Percentiles rank a stretch among this genome's conserved stretches.
Evolutionary conservation across 2,329 filamentous ascomycete genomes (phyloP).

Genomic region (Monilinia vaccinii-corymbosi): DNA sequence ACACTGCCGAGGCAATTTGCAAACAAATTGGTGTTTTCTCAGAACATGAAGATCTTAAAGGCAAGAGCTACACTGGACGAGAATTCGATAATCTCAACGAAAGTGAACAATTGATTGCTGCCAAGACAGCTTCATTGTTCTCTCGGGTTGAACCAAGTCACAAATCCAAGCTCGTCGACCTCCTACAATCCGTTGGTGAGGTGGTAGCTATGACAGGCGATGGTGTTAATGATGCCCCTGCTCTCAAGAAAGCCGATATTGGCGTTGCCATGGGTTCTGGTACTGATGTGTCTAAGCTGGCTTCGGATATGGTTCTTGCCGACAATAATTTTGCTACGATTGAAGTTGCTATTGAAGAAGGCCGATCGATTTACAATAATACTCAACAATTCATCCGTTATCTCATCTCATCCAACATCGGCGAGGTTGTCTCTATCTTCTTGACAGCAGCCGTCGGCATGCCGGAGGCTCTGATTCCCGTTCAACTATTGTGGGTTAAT

Average conservation of each 20-base stretch:
- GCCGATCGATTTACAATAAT: constrained; percentile 98
- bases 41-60: constrained; percentile 67
- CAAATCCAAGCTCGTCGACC: constrained; percentile 96
- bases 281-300: constrained; percentile 92
- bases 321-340: constrained; percentile 99
- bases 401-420: constrained; percentile 97
- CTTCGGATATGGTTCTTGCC: constrained; percentile 95
- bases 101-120: constrained; percentile 72
- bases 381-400: constrained; percentile 99
- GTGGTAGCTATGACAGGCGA: constrained; percentile 99
- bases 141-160: constrained; percentile 92
- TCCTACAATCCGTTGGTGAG: constrained; percentile 84
- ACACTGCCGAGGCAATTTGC: constrained; percentile 96
- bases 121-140: constrained; percentile 80
- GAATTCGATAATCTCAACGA: constrained; percentile 84
- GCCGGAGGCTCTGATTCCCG: constrained; percentile 93
- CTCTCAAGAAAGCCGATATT: constrained; percentile 97
- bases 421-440: constrained; percentile 98
- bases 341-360: constrained; percentile 90
- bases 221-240: constrained; percentile 95
- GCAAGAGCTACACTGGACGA: constrained; percentile 91
- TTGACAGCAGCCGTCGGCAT: constrained; percentile 91
- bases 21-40: constrained; percentile 93
- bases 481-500: constrained; percentile 98
- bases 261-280: constrained; percentile 98